phyloP scores from a whole-genome alignment of 2,329 filamentous ascomycete species.

The Botrytis elliptica region DNA sequence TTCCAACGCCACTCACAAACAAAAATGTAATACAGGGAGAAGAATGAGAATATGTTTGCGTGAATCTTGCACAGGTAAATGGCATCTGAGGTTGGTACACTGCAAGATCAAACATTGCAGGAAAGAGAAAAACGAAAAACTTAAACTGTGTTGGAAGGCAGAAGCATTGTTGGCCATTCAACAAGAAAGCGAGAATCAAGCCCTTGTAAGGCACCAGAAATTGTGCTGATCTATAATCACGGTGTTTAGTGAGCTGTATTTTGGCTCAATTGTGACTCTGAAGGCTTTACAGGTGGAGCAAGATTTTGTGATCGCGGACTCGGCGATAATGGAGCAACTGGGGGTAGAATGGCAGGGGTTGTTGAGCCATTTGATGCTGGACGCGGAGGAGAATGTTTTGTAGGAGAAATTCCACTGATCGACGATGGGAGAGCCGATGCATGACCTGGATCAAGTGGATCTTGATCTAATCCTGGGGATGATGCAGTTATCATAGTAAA shows the following conservation, averaged over 20 bases:
- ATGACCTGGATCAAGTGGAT: constrained; percentile 28
- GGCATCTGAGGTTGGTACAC: not conserved
- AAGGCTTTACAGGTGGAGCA: constrained; percentile 58
- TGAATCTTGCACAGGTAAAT: not conserved
- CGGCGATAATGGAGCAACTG: constrained; percentile 56
- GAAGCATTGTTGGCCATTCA: not conserved
- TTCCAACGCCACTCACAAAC: not conserved
- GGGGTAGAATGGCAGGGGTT: constrained; percentile 53
- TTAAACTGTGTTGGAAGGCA: not conserved
- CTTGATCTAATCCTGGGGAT: constrained; percentile 23
- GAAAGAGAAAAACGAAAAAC: not conserved
- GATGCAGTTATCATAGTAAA: constrained; percentile 16
- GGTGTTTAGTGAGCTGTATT: not conserved
- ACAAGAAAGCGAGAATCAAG: not conserved
- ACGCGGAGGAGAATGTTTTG: constrained; percentile 44
- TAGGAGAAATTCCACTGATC: constrained; percentile 45
- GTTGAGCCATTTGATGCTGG: constrained; percentile 29
- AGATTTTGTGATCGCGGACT: constrained; percentile 56
- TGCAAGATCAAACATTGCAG: not conserved
- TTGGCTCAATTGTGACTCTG: constrained; percentile 25
- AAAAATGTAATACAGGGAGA: not conserved
- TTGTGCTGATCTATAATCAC: not conserved
- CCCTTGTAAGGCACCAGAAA: not conserved
- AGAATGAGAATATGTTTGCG: not conserved
- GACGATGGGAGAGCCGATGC: constrained; percentile 37